phyloP scores from a whole-genome alignment of 805 yeast genomes.

The Candida easanensis region DNA sequence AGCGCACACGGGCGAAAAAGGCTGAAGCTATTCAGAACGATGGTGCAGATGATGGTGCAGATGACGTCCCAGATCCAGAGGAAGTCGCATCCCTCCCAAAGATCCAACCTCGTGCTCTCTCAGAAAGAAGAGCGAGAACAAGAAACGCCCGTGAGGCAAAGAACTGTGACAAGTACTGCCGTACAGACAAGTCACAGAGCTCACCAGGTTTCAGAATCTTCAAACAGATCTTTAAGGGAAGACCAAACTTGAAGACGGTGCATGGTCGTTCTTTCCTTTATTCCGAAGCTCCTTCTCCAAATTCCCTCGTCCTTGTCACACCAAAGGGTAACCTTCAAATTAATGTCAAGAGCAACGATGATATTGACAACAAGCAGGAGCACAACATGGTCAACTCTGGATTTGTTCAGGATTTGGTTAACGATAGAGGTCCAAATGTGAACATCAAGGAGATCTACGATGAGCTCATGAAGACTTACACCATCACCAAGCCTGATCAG shows the following conservation, averaged over 20 bases:
- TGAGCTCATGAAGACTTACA: slow-evolving; percentile 1
- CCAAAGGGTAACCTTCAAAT: slow-evolving; percentile 13
- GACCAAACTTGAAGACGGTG: slow-evolving; percentile 29
- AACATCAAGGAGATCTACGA: slow-evolving; percentile 3
- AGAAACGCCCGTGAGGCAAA: slow-evolving; percentile 2
- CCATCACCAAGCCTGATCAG: slow-evolving; percentile 3
- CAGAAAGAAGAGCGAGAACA: no score
- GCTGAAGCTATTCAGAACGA: neutral
- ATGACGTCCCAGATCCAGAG: neutral
- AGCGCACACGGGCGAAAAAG: no score
- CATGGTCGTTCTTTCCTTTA: slow-evolving; percentile 38
- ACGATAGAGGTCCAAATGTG: slow-evolving; percentile 1
- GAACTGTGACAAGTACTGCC: slow-evolving; percentile 15
- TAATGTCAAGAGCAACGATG: slow-evolving; percentile 5
- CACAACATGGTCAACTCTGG: slow-evolving; percentile 19
- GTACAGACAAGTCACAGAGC: slow-evolving; percentile 14
- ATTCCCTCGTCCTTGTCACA: slow-evolving; percentile 16
- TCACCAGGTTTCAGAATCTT: slow-evolving; percentile 40
- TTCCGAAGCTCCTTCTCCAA: slow-evolving; percentile 31
- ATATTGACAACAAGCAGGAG: slow-evolving; percentile 7
- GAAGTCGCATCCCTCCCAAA: no score
- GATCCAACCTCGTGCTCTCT: no score
- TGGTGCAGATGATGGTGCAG: slow-evolving; percentile 1
- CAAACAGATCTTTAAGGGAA: slow-evolving; percentile 32
- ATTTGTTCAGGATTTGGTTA: slow-evolving; percentile 8